Evolutionary conservation across 441 rosid genomes (phyloP).

Genomic region (Pelargonium citronellum): DNA sequence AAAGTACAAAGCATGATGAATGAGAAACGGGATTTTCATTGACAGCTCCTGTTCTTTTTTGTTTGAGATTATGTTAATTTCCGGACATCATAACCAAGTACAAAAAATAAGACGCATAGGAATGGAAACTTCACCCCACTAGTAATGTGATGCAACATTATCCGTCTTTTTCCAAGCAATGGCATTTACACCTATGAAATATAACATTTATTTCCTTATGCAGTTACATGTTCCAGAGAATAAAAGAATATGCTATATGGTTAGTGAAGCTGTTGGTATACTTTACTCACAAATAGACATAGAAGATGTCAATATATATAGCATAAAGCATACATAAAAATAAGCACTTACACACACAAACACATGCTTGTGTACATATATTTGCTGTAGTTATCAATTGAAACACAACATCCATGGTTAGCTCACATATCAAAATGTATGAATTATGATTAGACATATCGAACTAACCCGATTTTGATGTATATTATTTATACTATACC

Average conservation of each 20-base stretch:
- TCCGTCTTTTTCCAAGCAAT: too few species aligned
- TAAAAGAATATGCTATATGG: background rate
- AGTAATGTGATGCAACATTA: too few species aligned
- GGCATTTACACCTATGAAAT: too few species aligned
- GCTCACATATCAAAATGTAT: background rate
- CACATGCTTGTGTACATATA: background rate
- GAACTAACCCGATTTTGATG: background rate
- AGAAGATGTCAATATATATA: background rate
- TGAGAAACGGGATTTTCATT: background rate
- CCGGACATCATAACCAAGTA: background rate
- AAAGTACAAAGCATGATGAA: background rate
- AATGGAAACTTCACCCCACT: background rate
- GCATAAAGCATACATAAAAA: background rate
- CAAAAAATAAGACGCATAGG: background rate
- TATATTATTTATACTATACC: background rate
- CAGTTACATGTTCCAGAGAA: background rate
- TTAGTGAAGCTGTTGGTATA: background rate
- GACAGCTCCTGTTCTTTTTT: background rate
- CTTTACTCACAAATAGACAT: background rate
- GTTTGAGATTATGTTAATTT: background rate
- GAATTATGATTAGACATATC: background rate
- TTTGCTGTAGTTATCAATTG: background rate
- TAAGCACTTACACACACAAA: background rate
- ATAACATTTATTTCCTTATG: background rate
- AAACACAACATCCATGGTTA: background rate